Percentiles rank a stretch among this genome's conserved stretches.
These are phyloP conservation scores for Lobulomyces angularis DNA, from an alignment of 192 early-diverging fungal species.

Conservation along the genomic window DNA sequence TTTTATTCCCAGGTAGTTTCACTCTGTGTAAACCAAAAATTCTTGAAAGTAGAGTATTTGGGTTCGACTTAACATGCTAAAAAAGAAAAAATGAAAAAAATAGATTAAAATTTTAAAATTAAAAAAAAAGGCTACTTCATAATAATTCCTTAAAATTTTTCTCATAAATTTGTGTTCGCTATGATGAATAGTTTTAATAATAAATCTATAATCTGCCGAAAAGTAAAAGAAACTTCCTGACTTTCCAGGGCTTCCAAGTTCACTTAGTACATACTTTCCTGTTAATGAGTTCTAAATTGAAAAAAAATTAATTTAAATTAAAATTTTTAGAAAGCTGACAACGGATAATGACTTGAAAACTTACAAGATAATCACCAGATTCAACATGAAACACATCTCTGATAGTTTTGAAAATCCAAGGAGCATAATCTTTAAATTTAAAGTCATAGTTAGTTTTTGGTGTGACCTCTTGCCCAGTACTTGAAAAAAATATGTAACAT, in stretches of 20 bases:
- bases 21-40: slow-evolving; percentile 94
- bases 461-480: slow-evolving; percentile 88
- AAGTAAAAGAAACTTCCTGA: slow-evolving; percentile 97
- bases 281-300: slow-evolving; percentile 65
- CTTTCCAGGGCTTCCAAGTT: slow-evolving; percentile 88
- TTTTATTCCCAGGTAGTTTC: slow-evolving; percentile 80
- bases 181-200: slow-evolving; percentile 96
- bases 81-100: slow-evolving; percentile 3
- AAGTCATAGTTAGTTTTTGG: slow-evolving; percentile 91
- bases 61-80: slow-evolving; percentile 70
- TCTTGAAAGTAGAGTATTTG: slow-evolving; percentile 83
- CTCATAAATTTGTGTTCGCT: slow-evolving; percentile 91
- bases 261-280: slow-evolving; percentile 91
- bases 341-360: slow-evolving; percentile 2
- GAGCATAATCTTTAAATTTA: slow-evolving; percentile 99
- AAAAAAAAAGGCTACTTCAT: slow-evolving; percentile 47
- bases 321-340: slow-evolving; percentile 1
- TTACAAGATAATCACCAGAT: slow-evolving; percentile 83
- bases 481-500: slow-evolving; percentile 9
- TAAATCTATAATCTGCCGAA: slow-evolving; percentile 93
- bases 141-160: slow-evolving; percentile 75
- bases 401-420: slow-evolving; percentile 89
- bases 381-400: slow-evolving; percentile 80
- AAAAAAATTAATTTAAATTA: slow-evolving; percentile 4
- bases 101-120: background rate